Base-by-base conservation (phyloP, 257 asterid species). In the Oldenlandia corymbosa region DNA sequence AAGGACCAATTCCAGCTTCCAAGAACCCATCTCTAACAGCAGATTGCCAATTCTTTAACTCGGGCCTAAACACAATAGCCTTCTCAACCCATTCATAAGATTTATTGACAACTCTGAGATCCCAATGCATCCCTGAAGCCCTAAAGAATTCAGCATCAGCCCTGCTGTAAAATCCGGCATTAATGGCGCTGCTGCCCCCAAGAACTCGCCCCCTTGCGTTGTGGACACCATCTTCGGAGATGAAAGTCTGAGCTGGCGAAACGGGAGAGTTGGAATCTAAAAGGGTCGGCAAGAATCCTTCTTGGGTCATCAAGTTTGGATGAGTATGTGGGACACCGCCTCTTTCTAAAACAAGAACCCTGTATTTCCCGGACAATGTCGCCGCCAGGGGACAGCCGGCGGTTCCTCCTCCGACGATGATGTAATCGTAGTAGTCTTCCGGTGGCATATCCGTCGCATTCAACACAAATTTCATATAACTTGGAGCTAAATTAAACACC, bases 181-280 rank as follows among this genome's bases (percentile, higher is more conserved):
- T 92, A 7, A 92, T 81, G 2, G 94, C 81, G 46, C 97, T 89
- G 51, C 94, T 85, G 5, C 97, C 99, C 10, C 99, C 97, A 32
- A 92, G 95, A 78, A 92, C 87, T n/a, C 99, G 82, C 62, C 99
- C 99, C 46, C 97, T 62, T 49, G 96, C 89, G 58, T 89, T 92
- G 1, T 93, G 90, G 14, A 92, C 91, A 9, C 97, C 96, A 7
- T 89, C 97, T 64, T 82, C 88, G 0, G 99, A 92, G 10, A 79
- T 81, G 79, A 92, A 92, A 1, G 91, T 75, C 60, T 92, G 95
- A 24, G 88, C 88, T 2, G 96, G 88, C 60, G 99, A 89, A 2
- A 85, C 89, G 28, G 65, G 57, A 11, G 78, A 68, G 65, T 89
- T 85, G 1, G 82, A 84, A 7, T 92, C 90, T 59, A 64, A 66